phyloP scores from a whole-genome alignment of 148 eudicot species.

The Chenopodium quinoa region DNA sequence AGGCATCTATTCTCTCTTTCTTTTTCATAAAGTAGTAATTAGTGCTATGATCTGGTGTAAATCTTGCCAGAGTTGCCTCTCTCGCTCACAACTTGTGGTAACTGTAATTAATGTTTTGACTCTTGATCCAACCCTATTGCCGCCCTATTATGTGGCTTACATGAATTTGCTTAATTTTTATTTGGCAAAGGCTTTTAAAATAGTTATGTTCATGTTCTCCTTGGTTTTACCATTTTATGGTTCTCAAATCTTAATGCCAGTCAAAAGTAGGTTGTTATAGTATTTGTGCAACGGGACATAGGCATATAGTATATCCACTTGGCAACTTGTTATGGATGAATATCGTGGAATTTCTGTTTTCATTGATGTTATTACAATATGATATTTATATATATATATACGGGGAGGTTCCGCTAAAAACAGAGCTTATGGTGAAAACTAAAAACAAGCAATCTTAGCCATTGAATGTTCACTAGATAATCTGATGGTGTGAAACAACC shows the following conservation, averaged over 20 bases:
- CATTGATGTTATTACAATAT: background rate
- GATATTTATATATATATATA: background rate
- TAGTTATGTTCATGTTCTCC: background rate
- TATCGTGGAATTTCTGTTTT: background rate
- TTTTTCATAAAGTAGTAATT: slow-evolving; percentile 24
- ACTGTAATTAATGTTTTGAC: slow-evolving; percentile 17
- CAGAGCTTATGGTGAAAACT: too few relatives aligned
- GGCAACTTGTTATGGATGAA: slow-evolving; percentile 1
- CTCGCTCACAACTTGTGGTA: slow-evolving; percentile 6
- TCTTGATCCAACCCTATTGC: background rate
- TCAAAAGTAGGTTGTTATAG: background rate
- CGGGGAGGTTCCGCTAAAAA: too few relatives aligned
- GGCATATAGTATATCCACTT: background rate
- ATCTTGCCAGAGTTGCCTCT: slow-evolving; percentile 3
- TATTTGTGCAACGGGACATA: background rate
- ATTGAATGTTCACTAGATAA: too few relatives aligned
- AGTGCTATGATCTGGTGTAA: slow-evolving; percentile 19
- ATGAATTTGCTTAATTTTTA: background rate
- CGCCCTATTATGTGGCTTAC: slow-evolving; percentile 10
- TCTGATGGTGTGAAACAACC: too few relatives aligned
- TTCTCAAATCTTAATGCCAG: too few relatives aligned
- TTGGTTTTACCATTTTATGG: background rate
- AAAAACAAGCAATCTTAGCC: too few relatives aligned
- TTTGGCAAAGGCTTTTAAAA: background rate
- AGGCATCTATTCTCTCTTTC: slow-evolving; percentile 22